Evolutionary conservation across 306 rosid species (phyloP).

Genomic region (Glycine latifolia): DNA sequence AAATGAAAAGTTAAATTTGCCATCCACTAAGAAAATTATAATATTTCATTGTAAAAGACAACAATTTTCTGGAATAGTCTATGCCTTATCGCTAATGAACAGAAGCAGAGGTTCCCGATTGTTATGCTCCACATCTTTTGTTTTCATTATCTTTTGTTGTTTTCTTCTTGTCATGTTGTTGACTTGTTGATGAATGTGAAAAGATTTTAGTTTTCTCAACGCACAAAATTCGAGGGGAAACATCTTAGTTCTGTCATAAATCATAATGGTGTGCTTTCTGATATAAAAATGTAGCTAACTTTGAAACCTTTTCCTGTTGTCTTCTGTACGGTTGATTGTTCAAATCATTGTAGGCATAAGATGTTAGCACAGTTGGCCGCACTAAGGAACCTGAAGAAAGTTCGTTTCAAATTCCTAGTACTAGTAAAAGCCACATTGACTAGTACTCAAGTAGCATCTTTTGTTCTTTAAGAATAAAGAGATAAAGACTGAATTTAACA

Average conservation of each 20-base stretch:
- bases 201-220: not conserved
- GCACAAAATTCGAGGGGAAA: too few species aligned
- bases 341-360: not conserved
- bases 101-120: not conserved
- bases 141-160: conserved; percentile 10
- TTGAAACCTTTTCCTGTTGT: not conserved
- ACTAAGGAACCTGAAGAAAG: too few species aligned
- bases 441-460: too few species aligned
- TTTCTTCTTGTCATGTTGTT: not conserved
- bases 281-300: not conserved
- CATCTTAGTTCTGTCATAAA: not conserved
- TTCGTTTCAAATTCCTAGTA: too few species aligned
- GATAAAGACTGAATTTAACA: too few species aligned
- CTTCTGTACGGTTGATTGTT: not conserved
- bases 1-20: conserved; percentile 8
- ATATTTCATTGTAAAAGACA: conserved; percentile 18
- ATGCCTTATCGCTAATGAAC: conserved; percentile 14
- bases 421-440: too few species aligned
- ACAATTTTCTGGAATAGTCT: conserved; percentile 4
- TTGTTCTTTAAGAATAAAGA: too few species aligned
- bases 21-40: not conserved
- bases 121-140: conserved; percentile 12
- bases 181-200: not conserved
- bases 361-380: too few species aligned
- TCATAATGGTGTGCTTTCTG: not conserved